A percentile compares a stretch with the other conserved stretches of the same genome.
These are phyloP conservation scores for Holtermanniella nyarrowii DNA, from an alignment of 768 basidiomycete species.

Conservation along the genomic window DNA sequence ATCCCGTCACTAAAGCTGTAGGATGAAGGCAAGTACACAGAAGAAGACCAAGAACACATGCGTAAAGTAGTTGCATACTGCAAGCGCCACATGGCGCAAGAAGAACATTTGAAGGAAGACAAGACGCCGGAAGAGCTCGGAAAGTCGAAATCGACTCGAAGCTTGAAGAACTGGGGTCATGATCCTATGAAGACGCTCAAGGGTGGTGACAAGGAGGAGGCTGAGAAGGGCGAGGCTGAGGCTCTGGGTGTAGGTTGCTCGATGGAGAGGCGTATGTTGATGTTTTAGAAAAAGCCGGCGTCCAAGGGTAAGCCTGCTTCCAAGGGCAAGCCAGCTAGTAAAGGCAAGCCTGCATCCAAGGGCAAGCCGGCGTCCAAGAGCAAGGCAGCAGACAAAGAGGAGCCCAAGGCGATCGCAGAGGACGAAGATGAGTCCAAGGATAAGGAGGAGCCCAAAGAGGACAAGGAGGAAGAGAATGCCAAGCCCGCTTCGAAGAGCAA, in stretches of 20 bases:
- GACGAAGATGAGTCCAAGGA: background rate
- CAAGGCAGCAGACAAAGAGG: slow-evolving; percentile 5
- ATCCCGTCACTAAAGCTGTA: background rate
- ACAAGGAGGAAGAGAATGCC: slow-evolving; percentile 2
- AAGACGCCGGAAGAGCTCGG: slow-evolving; percentile 55
- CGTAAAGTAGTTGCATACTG: slow-evolving; percentile 41
- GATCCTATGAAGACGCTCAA: slow-evolving; percentile 31
- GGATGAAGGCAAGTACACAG: slow-evolving; percentile 38
- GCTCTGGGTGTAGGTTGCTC: too few relatives aligned
- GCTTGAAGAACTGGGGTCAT: slow-evolving; percentile 41
- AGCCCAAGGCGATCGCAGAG: too few relatives aligned
- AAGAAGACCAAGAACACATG: slow-evolving; percentile 43
- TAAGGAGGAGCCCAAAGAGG: slow-evolving; percentile 1
- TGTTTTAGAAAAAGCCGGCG: slow-evolving; percentile 8
- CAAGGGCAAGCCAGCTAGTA: slow-evolving; percentile 13
- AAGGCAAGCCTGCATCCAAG: slow-evolving; percentile 8
- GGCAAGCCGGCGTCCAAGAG: slow-evolving; percentile 2
- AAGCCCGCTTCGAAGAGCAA: background rate
- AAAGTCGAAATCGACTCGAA: slow-evolving; percentile 35
- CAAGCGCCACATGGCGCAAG: slow-evolving; percentile 39
- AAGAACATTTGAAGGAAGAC: slow-evolving; percentile 53
- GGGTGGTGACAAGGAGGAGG: slow-evolving; percentile 11
- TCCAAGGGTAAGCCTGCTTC: slow-evolving; percentile 11
- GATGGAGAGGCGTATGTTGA: too few relatives aligned
- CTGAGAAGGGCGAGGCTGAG: slow-evolving; percentile 5